A percentile compares a stretch with the other conserved stretches of the same genome.
These are phyloP conservation scores for Cyberlindnera galapagoensis DNA, from an alignment of 805 yeast genomes.

Conservation along the genomic window DNA sequence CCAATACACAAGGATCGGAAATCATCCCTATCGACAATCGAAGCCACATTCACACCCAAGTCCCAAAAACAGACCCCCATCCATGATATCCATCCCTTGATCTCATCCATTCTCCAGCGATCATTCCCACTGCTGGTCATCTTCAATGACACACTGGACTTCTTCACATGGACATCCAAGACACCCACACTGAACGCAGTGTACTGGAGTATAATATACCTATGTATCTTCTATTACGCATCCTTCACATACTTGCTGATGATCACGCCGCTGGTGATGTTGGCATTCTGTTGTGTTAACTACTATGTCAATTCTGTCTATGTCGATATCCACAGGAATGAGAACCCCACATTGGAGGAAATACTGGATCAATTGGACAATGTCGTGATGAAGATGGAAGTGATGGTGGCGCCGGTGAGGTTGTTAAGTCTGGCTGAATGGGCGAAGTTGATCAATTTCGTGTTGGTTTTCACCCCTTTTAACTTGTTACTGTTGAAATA, in stretches of 20 bases:
- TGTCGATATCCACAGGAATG: constrained; percentile 31
- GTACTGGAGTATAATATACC: constrained; percentile 30
- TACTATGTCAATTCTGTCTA: constrained; percentile 39
- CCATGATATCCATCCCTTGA: no score
- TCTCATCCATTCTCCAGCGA: constrained; percentile 36
- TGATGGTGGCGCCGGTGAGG: constrained; percentile 18
- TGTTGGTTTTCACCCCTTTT: constrained; percentile 33
- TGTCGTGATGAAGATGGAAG: constrained; percentile 35
- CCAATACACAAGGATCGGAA: no score
- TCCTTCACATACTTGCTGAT: constrained; percentile 23
- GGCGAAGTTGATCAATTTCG: constrained; percentile 25
- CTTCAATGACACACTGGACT: constrained; percentile 34
- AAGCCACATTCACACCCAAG: no score
- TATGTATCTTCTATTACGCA: constrained; percentile 35
- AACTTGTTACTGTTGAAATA: constrained; percentile 29
- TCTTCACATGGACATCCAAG: constrained; percentile 42
- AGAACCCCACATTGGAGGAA: constrained; percentile 43
- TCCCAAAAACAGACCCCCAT: no score
- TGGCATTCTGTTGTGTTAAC: constrained; percentile 32
- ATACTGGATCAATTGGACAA: constrained; percentile 38
- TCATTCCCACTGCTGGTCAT: constrained; percentile 40
- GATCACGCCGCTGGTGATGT: constrained; percentile 29
- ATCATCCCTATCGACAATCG: no score
- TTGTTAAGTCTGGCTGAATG: constrained; percentile 25
- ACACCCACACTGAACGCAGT: constrained; percentile 36